phyloP scores from a whole-genome alignment of 140 eudicot species.

The Senecio squalidus region DNA sequence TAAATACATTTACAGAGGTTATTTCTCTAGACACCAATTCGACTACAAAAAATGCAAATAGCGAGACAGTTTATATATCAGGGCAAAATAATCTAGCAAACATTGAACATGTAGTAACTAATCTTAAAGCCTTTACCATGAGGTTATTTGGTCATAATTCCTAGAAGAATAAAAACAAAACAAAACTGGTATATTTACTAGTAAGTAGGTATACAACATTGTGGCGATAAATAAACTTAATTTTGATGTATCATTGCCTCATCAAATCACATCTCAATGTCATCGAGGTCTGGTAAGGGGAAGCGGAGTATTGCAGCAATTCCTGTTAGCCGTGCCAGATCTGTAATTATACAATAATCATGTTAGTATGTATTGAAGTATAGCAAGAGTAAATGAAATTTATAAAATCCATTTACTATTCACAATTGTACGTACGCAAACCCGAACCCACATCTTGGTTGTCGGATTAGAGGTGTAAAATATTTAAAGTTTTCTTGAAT shows the following conservation, averaged over 20 bases:
- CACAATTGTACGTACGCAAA: not conserved
- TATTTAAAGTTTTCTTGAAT: too few relatives aligned
- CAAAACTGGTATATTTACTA: conserved; percentile 4
- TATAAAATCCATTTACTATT: not conserved
- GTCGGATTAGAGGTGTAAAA: too few relatives aligned
- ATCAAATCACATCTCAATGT: conserved; percentile 58
- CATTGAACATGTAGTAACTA: not conserved
- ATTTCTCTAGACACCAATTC: not conserved
- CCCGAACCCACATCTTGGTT: not conserved
- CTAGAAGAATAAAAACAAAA: not conserved
- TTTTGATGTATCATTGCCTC: not conserved
- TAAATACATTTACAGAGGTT: too few relatives aligned
- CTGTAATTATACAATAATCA: conserved; percentile 34
- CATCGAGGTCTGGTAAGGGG: conserved; percentile 76
- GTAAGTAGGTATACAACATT: conserved; percentile 15
- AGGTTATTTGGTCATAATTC: conserved; percentile 19
- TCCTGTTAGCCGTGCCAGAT: conserved; percentile 74
- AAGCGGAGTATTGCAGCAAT: conserved; percentile 82
- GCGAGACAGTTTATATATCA: not conserved
- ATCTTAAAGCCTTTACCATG: conserved; percentile 11
- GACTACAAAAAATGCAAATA: not conserved
- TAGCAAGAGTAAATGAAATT: not conserved
- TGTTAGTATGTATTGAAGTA: not conserved
- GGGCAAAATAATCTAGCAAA: conserved; percentile 7
- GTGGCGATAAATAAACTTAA: not conserved